Evolutionary conservation across 2,329 filamentous ascomycete genomes (phyloP).

Genomic region (Fusarium keratoplasticum): DNA sequence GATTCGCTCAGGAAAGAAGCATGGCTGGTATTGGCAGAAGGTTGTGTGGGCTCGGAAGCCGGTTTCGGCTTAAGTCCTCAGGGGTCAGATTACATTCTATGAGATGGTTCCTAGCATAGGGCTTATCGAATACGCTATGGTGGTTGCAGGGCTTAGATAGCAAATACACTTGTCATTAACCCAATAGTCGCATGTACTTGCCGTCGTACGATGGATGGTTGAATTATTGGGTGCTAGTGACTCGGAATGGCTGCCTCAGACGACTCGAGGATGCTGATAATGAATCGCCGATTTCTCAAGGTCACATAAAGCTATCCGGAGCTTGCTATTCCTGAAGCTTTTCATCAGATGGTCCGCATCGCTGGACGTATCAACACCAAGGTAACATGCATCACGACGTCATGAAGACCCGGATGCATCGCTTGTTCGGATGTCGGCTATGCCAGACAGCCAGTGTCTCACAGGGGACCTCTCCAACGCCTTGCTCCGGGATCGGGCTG

Average conservation of each 20-base stretch:
- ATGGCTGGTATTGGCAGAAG: constrained; percentile 5
- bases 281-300: not conserved
- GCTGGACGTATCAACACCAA: not conserved
- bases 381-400: not conserved
- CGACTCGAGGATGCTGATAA: not conserved
- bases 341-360: not conserved
- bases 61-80: not conserved
- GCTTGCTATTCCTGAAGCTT: not conserved
- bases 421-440: not conserved
- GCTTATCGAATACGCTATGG: not conserved
- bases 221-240: not conserved
- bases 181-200: not conserved
- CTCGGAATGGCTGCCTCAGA: not conserved
- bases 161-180: not conserved
- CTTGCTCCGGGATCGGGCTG: not conserved
- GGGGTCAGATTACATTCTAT: not conserved
- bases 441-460: not conserved
- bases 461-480: not conserved
- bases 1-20: constrained; percentile 2
- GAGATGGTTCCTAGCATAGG: not conserved
- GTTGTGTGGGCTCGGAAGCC: constrained; percentile 5
- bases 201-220: not conserved
- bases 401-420: not conserved
- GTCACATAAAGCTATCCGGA: not conserved
- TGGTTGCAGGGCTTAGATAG: not conserved